phyloP scores from a whole-genome alignment of 306 rosid species.

The Prunus mira region DNA sequence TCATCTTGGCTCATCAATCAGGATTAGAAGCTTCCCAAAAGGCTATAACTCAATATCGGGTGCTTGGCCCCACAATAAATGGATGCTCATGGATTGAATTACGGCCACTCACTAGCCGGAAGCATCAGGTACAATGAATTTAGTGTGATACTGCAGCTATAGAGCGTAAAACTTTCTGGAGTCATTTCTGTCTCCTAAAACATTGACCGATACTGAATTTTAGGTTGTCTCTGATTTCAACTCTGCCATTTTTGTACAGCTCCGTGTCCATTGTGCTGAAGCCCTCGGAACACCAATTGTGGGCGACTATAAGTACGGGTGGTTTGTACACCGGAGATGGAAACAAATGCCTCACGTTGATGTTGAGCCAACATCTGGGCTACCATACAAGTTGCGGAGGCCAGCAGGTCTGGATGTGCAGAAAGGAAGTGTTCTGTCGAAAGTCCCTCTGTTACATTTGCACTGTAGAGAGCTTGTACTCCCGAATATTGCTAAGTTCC shows the following conservation, averaged over 20 bases:
- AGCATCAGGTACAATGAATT: constrained; percentile 71
- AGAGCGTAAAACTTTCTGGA: neutral
- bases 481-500: constrained; percentile 79
- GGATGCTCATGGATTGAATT: constrained; percentile 98
- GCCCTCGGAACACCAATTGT: constrained; percentile 96
- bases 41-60: constrained; percentile 85
- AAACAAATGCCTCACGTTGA: constrained; percentile 78
- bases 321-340: constrained; percentile 85
- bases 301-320: constrained; percentile 93
- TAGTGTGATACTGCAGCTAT: neutral
- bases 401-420: constrained; percentile 85
- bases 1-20: constrained; percentile 66
- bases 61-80: constrained; percentile 86
- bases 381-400: constrained; percentile 74
- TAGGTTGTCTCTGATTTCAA: neutral
- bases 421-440: constrained; percentile 91
- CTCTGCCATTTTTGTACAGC: constrained; percentile 38
- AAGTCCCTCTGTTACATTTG: constrained; percentile 87
- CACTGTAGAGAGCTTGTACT: constrained; percentile 83
- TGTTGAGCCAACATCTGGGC: constrained; percentile 64
- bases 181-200: neutral
- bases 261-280: constrained; percentile 96
- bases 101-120: constrained; percentile 73
- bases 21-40: constrained; percentile 80
- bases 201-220: neutral